These are phyloP conservation scores for Ophiostoma ips DNA, from an alignment of 2,329 filamentous ascomycete species.

Conservation along the genomic window DNA sequence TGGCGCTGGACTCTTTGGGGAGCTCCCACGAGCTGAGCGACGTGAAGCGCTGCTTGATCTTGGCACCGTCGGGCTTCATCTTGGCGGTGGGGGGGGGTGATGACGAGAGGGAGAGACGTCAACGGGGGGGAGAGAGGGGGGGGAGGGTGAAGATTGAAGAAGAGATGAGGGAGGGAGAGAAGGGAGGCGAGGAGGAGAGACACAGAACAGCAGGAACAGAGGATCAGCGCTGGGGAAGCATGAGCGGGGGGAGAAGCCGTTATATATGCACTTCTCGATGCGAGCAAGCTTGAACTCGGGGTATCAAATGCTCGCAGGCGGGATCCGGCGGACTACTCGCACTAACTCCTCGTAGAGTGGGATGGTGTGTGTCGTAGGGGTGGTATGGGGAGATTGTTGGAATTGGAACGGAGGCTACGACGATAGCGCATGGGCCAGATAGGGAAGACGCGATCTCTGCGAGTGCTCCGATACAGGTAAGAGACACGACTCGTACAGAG, in stretches of 20 bases:
- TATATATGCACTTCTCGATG: not conserved
- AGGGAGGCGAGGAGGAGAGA: too few species aligned
- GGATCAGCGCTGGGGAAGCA: too few species aligned
- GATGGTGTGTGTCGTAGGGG: not conserved
- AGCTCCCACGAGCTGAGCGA: conserved; percentile 18
- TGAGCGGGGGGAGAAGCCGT: too few species aligned
- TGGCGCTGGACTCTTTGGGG: conserved; percentile 19
- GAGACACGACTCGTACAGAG: too few species aligned
- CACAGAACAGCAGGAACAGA: too few species aligned
- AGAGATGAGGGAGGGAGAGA: not conserved
- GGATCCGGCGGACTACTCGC: not conserved
- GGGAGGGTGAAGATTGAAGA: not conserved
- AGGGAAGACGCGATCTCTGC: not conserved
- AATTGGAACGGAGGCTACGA: not conserved
- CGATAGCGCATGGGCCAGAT: not conserved
- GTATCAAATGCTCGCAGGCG: not conserved
- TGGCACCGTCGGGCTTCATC: conserved; percentile 6
- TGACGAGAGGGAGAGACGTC: too few species aligned
- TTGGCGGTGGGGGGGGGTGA: conserved; percentile 6
- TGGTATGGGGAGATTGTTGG: not conserved
- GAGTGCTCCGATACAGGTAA: too few species aligned
- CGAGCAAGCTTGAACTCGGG: not conserved
- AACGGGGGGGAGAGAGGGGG: not conserved
- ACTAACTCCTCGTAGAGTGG: not conserved
- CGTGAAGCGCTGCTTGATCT: conserved; percentile 10